phyloP scores from a whole-genome alignment of 176 grass and related monocot species.

The Aegilops bicornis region DNA sequence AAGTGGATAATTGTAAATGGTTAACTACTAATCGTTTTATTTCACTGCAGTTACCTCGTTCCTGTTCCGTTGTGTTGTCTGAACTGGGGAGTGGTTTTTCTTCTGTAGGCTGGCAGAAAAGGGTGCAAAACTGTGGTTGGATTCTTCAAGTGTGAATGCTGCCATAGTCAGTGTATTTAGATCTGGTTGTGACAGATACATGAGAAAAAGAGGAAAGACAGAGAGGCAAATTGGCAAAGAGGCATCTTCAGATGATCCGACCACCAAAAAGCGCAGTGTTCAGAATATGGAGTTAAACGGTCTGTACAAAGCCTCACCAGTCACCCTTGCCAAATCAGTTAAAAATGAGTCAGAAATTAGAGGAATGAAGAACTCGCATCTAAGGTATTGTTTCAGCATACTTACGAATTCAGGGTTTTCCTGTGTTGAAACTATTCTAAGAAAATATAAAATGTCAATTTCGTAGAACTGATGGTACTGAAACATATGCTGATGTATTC shows the following conservation, averaged over 20 bases:
- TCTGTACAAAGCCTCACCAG: conserved; percentile 72
- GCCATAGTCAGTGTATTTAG: conserved; percentile 79
- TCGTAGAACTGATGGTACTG: background rate
- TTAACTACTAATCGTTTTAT: background rate
- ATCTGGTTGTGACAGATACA: conserved; percentile 48
- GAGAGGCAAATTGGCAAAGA: conserved; percentile 18
- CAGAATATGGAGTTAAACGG: conserved; percentile 37
- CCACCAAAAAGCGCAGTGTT: conserved; percentile 19
- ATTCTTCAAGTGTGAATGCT: conserved; percentile 90
- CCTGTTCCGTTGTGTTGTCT: conserved; percentile 2
- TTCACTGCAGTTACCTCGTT: conserved; percentile 10
- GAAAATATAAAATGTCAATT: background rate
- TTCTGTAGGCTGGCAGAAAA: conserved; percentile 74
- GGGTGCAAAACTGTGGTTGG: conserved; percentile 80
- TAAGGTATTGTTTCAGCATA: conserved; percentile 67
- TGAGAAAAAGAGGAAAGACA: conserved; percentile 35
- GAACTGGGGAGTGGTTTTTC: conserved; percentile 9
- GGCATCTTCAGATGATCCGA: conserved; percentile 1
- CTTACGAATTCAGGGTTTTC: background rate
- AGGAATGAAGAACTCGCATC: conserved; percentile 81
- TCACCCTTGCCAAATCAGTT: conserved; percentile 71
- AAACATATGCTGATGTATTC: background rate
- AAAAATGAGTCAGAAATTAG: conserved; percentile 92
- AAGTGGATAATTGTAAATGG: background rate
- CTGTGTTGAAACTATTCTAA: background rate